These are phyloP conservation scores for Lizonia empirigonia DNA, from an alignment of 2,329 filamentous ascomycete species.

Conservation along the genomic window DNA sequence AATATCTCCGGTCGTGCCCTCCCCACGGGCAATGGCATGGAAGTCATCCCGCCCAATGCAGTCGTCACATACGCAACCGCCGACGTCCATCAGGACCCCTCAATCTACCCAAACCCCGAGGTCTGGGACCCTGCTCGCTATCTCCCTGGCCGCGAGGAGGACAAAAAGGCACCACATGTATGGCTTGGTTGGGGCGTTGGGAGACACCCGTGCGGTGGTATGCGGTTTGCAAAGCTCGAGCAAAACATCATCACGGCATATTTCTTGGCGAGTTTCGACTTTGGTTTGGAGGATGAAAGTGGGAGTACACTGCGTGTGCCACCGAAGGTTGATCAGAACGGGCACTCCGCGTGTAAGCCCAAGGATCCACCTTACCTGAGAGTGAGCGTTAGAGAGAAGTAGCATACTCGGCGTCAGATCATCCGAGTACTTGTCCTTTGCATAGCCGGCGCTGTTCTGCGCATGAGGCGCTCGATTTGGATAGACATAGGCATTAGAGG, in stretches of 20 bases:
- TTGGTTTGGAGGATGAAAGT: constrained; percentile 50
- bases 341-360: constrained; percentile 51
- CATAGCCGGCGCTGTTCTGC: neutral
- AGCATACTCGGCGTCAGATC: neutral
- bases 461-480: no score
- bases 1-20: constrained; percentile 57
- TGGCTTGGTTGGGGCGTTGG: constrained; percentile 49
- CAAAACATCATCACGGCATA: constrained; percentile 57
- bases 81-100: constrained; percentile 57
- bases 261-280: constrained; percentile 58
- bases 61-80: constrained; percentile 55
- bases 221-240: constrained; percentile 61
- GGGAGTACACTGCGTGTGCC: constrained; percentile 40
- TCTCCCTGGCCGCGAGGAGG: constrained; percentile 55
- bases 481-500: no score
- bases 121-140: constrained; percentile 60
- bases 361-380: constrained; percentile 44
- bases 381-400: constrained; percentile 44
- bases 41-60: constrained; percentile 57
- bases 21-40: constrained; percentile 50
- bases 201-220: constrained; percentile 52
- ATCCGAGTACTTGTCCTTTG: neutral
- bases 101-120: constrained; percentile 56
- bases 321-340: constrained; percentile 48
- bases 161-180: constrained; percentile 49